A percentile compares a stretch with the other conserved stretches of the same genome.
Conservation (phyloP, 371 early-diverging fungal species). For the Choanephora cucurbitarum region DNA sequence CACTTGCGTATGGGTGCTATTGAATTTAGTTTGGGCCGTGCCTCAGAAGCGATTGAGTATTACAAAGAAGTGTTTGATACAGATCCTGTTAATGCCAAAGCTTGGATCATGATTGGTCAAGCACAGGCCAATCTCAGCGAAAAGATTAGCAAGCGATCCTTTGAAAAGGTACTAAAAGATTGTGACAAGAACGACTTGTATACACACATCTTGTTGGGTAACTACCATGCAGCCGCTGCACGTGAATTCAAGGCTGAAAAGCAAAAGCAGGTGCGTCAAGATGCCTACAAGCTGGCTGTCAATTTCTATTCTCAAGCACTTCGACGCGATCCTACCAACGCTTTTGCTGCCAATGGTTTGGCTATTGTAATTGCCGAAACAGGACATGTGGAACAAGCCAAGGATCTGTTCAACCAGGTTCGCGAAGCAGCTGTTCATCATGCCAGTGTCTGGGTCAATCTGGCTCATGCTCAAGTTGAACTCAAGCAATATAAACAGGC, state of each 20-base stretch:
- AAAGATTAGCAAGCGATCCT: constrained; percentile 66
- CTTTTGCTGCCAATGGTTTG: constrained; percentile 78
- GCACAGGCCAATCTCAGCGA: constrained; percentile 61
- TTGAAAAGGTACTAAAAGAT: constrained; percentile 77
- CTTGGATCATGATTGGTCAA: constrained; percentile 76
- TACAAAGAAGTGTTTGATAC: constrained; percentile 67
- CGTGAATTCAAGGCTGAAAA: constrained; percentile 53
- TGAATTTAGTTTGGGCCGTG: constrained; percentile 48
- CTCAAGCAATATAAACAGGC: constrained; percentile 73
- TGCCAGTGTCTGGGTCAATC: constrained; percentile 69
- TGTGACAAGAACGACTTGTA: constrained; percentile 81
- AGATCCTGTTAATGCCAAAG: constrained; percentile 63
- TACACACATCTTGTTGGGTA: constrained; percentile 81
- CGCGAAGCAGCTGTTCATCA: constrained; percentile 59
- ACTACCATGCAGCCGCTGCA: constrained; percentile 71
- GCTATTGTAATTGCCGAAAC: constrained; percentile 81
- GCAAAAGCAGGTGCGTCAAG: constrained; percentile 35
- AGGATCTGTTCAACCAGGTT: constrained; percentile 76
- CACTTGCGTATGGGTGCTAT: constrained; percentile 81
- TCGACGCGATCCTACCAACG: constrained; percentile 68
- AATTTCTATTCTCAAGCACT: constrained; percentile 86
- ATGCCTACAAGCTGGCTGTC: constrained; percentile 70
- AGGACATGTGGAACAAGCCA: constrained; percentile 69
- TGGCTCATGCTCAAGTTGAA: constrained; percentile 79
- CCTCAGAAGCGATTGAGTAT: constrained; percentile 62